Evolutionary conservation across 805 yeast genomes (phyloP).

Genomic region (Scheffersomyces spartinae): DNA sequence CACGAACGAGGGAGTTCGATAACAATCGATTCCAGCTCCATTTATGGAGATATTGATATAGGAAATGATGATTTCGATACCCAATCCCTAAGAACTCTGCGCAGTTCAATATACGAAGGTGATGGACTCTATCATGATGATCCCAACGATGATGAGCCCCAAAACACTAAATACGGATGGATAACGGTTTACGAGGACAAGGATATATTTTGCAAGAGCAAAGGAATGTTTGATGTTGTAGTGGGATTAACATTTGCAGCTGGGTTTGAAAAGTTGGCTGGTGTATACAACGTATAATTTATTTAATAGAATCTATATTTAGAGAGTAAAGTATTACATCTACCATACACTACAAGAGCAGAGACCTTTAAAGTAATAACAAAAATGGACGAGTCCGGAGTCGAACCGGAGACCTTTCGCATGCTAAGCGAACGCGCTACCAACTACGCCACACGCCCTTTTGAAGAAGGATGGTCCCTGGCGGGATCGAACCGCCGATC

Average conservation of each 20-base stretch:
- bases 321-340: too few relatives aligned
- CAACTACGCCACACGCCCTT: conserved; percentile 23
- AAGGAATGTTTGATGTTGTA: conserved; percentile 43
- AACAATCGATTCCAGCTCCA: conserved; percentile 5
- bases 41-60: conserved; percentile 7
- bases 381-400: conserved; percentile 16
- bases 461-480: too few relatives aligned
- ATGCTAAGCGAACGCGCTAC: conserved; percentile 26
- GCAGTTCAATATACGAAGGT: too few relatives aligned
- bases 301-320: too few relatives aligned
- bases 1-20: conserved; percentile 1
- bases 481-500: conserved; percentile 40
- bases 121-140: conserved; percentile 41
- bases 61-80: conserved; percentile 13
- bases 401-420: conserved; percentile 29
- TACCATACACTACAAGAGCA: too few relatives aligned
- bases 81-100: conserved; percentile 30
- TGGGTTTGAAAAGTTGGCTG: conserved; percentile 28
- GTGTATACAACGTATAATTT: too few relatives aligned
- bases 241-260: conserved; percentile 43
- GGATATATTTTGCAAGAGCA: conserved; percentile 10
- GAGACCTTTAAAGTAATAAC: conserved; percentile 5
- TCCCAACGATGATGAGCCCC: conserved; percentile 52
- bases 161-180: conserved; percentile 54
- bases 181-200: conserved; percentile 44